phyloP scores from a whole-genome alignment of 805 yeast species.

The Yarrowia divulgata region DNA sequence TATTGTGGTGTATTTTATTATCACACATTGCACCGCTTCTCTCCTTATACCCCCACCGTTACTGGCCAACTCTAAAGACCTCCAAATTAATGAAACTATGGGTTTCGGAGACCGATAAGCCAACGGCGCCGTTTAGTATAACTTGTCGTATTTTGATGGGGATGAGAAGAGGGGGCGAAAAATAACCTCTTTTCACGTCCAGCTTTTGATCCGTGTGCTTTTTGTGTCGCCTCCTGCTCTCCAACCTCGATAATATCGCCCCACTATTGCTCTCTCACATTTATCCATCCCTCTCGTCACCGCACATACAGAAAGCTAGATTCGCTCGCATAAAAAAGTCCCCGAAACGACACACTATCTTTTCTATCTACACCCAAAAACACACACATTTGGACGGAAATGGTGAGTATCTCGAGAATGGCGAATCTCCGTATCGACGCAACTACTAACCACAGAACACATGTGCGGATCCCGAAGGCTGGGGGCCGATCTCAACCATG shows the following conservation, averaged over 20 bases:
- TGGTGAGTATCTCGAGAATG: conserved; percentile 9
- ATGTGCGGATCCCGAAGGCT: conserved; percentile 46
- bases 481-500: conserved; percentile 51
- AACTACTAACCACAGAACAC: conserved; percentile 31
- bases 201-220: background rate
- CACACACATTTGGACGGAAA: conserved; percentile 27
- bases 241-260: too few relatives aligned
- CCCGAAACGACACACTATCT: background rate
- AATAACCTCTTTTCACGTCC: too few relatives aligned
- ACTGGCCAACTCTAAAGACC: conserved; percentile 32
- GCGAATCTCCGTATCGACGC: background rate
- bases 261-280: background rate
- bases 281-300: background rate
- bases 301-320: conserved; percentile 13
- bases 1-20: background rate
- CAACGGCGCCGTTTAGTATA: background rate
- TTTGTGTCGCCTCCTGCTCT: background rate
- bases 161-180: background rate
- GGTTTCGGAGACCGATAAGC: conserved; percentile 14
- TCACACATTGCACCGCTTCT: background rate
- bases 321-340: conserved; percentile 27
- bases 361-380: conserved; percentile 4
- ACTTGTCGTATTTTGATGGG: background rate
- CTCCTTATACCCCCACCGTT: conserved; percentile 14
- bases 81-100: conserved; percentile 25